A percentile compares a stretch with the other conserved stretches of the same genome.
Evolutionary conservation across 305 asterid species (phyloP).

Genomic region (Solanum hybrid): DNA sequence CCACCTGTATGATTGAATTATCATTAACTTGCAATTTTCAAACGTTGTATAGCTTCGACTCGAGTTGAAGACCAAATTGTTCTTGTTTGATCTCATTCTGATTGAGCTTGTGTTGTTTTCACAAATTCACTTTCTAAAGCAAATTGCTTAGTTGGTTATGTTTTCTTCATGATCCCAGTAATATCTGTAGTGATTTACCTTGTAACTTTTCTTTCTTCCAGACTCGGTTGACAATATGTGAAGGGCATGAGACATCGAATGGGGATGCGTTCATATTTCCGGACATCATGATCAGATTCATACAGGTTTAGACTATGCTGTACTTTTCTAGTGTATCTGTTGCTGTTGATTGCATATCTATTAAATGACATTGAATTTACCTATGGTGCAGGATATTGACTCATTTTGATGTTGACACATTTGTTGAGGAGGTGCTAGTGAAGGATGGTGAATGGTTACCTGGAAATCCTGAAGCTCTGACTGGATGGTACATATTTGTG

Average conservation of each 20-base stretch:
- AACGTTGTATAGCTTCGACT: background rate
- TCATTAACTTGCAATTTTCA: background rate
- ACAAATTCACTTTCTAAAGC: background rate
- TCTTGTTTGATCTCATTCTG: background rate
- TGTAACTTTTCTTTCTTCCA: slow-evolving; percentile 18
- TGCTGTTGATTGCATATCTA: slow-evolving; percentile 13
- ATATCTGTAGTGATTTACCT: slow-evolving; percentile 9
- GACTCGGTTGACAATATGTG: slow-evolving; percentile 89
- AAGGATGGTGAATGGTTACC: slow-evolving; percentile 88
- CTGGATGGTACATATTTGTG: slow-evolving; percentile 87
- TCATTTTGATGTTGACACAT: slow-evolving; percentile 94
- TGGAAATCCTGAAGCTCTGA: slow-evolving; percentile 80
- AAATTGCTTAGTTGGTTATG: background rate
- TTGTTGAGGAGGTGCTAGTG: slow-evolving; percentile 96
- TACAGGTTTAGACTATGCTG: slow-evolving; percentile 46
- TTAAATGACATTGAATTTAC: slow-evolving; percentile 4
- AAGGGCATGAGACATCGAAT: slow-evolving; percentile 90
- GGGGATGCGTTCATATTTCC: slow-evolving; percentile 96
- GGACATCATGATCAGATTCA: slow-evolving; percentile 68
- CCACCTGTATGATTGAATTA: background rate
- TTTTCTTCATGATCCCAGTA: slow-evolving; percentile 2
- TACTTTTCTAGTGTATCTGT: slow-evolving; percentile 4
- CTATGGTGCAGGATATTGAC: slow-evolving; percentile 73
- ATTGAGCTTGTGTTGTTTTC: background rate
- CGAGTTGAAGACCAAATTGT: background rate